Evolutionary conservation across 768 basidiomycete species (phyloP).

Genomic region (Grammothele lineata): DNA sequence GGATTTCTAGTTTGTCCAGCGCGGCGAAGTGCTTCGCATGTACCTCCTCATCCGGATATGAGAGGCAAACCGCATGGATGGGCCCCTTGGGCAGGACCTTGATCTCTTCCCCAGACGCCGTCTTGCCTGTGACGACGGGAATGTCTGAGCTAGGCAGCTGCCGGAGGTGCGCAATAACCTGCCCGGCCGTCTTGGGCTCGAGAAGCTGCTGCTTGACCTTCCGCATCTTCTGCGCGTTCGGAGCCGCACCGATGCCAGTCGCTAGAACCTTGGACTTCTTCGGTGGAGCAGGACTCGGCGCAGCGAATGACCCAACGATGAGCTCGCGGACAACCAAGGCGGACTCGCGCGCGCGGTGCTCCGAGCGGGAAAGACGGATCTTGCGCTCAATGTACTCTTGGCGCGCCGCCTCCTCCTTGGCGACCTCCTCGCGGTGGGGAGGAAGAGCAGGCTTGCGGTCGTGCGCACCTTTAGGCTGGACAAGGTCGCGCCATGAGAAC

Average conservation of each 20-base stretch:
- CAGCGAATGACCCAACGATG: slow-evolving; percentile 51
- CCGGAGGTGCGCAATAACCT: slow-evolving; percentile 68
- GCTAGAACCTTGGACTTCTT: slow-evolving; percentile 32
- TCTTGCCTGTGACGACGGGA: slow-evolving; percentile 18
- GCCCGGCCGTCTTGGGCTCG: slow-evolving; percentile 62
- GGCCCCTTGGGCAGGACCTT: slow-evolving; percentile 44
- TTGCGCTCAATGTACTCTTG: slow-evolving; percentile 10
- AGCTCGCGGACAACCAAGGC: slow-evolving; percentile 62
- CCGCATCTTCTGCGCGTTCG: slow-evolving; percentile 46
- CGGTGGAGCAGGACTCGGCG: slow-evolving; percentile 24
- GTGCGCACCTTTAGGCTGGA: slow-evolving; percentile 8
- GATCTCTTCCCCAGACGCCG: slow-evolving; percentile 14
- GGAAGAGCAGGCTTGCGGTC: slow-evolving; percentile 8
- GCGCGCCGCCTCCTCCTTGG: slow-evolving; percentile 3
- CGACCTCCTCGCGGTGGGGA: slow-evolving; percentile 6
- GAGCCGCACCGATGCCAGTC: slow-evolving; percentile 16
- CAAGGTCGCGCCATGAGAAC: slow-evolving; percentile 13
- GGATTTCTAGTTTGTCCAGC: slow-evolving; percentile 27
- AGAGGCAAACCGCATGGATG: slow-evolving; percentile 77
- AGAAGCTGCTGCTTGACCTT: slow-evolving; percentile 67
- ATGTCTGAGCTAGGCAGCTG: slow-evolving; percentile 48
- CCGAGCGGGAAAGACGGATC: slow-evolving; percentile 32
- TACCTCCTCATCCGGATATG: slow-evolving; percentile 56
- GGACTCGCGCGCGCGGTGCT: slow-evolving; percentile 59
- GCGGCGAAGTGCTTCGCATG: slow-evolving; percentile 55